phyloP scores from a whole-genome alignment of 176 grass and related monocot species.

The Triticum monococcum region DNA sequence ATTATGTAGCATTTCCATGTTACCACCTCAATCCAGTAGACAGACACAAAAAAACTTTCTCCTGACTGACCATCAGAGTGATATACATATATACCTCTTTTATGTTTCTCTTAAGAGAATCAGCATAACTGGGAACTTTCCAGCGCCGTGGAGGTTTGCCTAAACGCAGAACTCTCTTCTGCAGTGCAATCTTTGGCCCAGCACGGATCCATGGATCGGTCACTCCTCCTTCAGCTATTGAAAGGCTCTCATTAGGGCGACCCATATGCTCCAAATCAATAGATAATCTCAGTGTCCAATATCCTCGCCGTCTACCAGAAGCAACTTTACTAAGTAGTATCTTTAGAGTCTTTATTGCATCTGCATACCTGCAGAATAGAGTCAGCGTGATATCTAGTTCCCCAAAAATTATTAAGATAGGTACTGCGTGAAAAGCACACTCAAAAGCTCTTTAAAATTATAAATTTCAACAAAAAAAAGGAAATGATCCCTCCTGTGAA shows the following conservation, averaged over 20 bases:
- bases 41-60: background rate
- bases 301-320: slow-evolving; percentile 63
- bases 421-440: background rate
- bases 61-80: background rate
- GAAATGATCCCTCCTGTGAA: background rate
- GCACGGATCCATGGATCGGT: slow-evolving; percentile 76
- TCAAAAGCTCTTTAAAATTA: background rate
- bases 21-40: background rate
- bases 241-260: slow-evolving; percentile 73
- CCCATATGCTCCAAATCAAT: slow-evolving; percentile 85
- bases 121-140: slow-evolving; percentile 80
- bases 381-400: background rate
- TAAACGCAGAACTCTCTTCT: slow-evolving; percentile 74
- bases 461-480: background rate
- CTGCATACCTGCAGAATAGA: slow-evolving; percentile 65
- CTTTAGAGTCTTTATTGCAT: slow-evolving; percentile 79
- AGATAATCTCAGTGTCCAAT: slow-evolving; percentile 86
- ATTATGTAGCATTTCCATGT: slow-evolving; percentile 11
- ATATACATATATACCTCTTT: slow-evolving; percentile 58
- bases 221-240: slow-evolving; percentile 70
- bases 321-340: slow-evolving; percentile 50
- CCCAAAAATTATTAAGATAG: slow-evolving; percentile 14
- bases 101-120: slow-evolving; percentile 65
- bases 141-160: slow-evolving; percentile 88
- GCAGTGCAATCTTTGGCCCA: slow-evolving; percentile 75